A percentile compares a stretch with the other conserved stretches of the same genome.
These are phyloP conservation scores for Kalmanozyma brasiliensis DNA, from an alignment of 1,284 basidiomycete species.

Conservation along the genomic window DNA sequence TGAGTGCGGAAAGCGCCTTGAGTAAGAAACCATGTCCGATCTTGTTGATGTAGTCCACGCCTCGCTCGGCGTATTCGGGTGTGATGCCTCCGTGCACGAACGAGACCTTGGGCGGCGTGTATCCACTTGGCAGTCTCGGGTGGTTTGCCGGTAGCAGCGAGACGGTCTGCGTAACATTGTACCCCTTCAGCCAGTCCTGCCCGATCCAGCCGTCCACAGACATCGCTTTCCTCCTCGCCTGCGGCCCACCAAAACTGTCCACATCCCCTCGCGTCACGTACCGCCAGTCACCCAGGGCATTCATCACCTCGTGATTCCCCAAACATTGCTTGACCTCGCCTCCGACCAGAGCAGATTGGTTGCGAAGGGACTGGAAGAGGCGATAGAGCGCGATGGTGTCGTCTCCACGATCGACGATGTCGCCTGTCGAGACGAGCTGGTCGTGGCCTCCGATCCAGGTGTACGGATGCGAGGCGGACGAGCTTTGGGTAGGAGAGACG, in stretches of 20 bases:
- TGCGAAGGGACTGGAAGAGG: constrained; percentile 54
- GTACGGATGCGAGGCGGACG: background rate
- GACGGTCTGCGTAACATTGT: constrained; percentile 54
- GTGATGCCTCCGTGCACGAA: constrained; percentile 67
- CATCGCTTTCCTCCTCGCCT: constrained; percentile 50
- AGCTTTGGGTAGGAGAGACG: constrained; percentile 23
- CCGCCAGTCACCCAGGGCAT: constrained; percentile 68
- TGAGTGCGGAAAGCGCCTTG: constrained; percentile 42
- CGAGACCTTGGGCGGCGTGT: constrained; percentile 24
- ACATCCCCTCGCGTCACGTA: constrained; percentile 69
- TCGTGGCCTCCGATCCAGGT: constrained; percentile 58
- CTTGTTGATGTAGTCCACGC: constrained; percentile 52
- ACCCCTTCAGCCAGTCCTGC: constrained; percentile 54
- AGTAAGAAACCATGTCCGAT: constrained; percentile 48
- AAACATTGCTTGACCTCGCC: constrained; percentile 55
- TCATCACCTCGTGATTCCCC: constrained; percentile 66
- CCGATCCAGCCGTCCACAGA: constrained; percentile 69
- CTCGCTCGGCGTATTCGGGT: constrained; percentile 46
- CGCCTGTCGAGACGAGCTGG: constrained; percentile 63
- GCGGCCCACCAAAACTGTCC: constrained; percentile 59
- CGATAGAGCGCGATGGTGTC: constrained; percentile 64
- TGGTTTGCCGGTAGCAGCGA: constrained; percentile 33
- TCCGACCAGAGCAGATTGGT: constrained; percentile 41
- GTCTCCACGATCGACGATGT: constrained; percentile 66
- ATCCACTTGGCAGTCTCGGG: constrained; percentile 8